Percentiles rank a stretch among this genome's conserved stretches.
phyloP scores from a whole-genome alignment of 1,284 basidiomycete genomes.

The Puccinia novopanici region DNA sequence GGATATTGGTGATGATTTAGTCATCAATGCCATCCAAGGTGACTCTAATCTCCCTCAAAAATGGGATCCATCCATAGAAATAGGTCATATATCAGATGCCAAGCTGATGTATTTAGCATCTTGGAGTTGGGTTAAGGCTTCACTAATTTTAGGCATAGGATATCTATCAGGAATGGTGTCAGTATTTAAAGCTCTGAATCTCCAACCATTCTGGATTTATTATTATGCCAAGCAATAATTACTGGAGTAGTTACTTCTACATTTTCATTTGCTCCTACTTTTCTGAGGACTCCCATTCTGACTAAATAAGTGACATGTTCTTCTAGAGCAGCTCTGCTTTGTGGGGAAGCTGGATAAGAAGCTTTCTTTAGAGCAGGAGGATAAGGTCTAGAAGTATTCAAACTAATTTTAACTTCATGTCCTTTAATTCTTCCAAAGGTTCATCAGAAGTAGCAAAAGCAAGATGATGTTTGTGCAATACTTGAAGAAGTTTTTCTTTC shows the following conservation, averaged over 20 bases:
- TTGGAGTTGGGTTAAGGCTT: conserved; percentile 4
- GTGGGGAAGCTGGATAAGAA: conserved; percentile 14
- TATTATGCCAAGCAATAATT: no score
- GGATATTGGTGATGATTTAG: conserved; percentile 1
- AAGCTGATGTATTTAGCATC: neutral
- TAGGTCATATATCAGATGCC: neutral
- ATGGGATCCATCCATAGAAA: no score
- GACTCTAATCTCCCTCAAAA: neutral
- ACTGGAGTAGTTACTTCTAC: conserved; percentile 39
- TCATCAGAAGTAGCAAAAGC: conserved; percentile 25
- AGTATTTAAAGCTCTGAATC: no score
- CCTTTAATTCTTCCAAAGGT: neutral
- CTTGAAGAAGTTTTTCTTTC: neutral
- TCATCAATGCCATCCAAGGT: neutral
- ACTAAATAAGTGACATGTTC: conserved; percentile 26
- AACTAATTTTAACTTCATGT: no score
- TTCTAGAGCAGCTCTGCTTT: conserved; percentile 10
- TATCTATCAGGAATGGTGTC: no score
- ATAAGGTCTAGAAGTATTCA: no score
- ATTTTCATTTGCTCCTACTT: conserved; percentile 19
- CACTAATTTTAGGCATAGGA: no score
- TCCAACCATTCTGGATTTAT: no score
- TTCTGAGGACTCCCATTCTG: neutral
- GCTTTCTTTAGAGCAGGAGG: no score
- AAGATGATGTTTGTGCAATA: neutral